A percentile compares a stretch with the other conserved stretches of the same genome.
Evolutionary conservation across 31 red algal species (phyloP).

Genomic region (Bonnemaisonia californica): DNA sequence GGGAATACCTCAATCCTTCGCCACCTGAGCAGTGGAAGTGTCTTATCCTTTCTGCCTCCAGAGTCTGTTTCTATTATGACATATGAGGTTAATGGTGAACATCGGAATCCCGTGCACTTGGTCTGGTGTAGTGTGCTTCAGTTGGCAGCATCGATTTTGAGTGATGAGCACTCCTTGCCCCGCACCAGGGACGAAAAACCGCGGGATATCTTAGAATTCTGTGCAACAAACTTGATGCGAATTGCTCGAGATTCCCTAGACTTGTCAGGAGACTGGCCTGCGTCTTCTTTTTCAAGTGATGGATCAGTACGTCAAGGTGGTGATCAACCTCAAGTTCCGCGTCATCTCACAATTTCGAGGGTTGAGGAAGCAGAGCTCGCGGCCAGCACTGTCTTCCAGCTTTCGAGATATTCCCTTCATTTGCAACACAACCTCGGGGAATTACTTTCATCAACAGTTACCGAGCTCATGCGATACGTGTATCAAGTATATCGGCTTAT

Average conservation of each 20-base stretch:
- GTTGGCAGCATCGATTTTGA: conserved; percentile 45
- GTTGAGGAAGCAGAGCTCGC: conserved; percentile 71
- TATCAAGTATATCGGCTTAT: conserved; percentile 55
- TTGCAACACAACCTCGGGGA: conserved; percentile 46
- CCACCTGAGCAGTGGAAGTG: conserved; percentile 57
- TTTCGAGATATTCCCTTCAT: conserved; percentile 46
- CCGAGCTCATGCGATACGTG: conserved; percentile 25
- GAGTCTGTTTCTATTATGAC: conserved; percentile 18
- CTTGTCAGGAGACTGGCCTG: conserved; percentile 68
- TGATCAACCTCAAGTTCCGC: not conserved
- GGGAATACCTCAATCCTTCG: conserved; percentile 22
- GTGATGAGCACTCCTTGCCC: not conserved
- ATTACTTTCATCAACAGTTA: conserved; percentile 9
- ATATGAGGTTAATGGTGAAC: conserved; percentile 42
- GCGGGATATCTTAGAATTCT: conserved; percentile 65
- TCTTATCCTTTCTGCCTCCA: conserved; percentile 45
- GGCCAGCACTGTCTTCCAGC: conserved; percentile 29
- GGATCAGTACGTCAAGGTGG: not conserved
- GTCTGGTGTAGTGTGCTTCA: conserved; percentile 66
- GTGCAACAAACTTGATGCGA: conserved; percentile 48
- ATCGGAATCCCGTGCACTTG: conserved; percentile 41
- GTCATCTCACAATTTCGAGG: conserved; percentile 45
- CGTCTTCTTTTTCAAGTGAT: not conserved
- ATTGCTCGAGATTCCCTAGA: conserved; percentile 52
- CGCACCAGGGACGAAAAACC: conserved; percentile 14